These are phyloP conservation scores for Tephrocybe sp. DNA, from an alignment of 768 basidiomycete species.

Conservation along the genomic window DNA sequence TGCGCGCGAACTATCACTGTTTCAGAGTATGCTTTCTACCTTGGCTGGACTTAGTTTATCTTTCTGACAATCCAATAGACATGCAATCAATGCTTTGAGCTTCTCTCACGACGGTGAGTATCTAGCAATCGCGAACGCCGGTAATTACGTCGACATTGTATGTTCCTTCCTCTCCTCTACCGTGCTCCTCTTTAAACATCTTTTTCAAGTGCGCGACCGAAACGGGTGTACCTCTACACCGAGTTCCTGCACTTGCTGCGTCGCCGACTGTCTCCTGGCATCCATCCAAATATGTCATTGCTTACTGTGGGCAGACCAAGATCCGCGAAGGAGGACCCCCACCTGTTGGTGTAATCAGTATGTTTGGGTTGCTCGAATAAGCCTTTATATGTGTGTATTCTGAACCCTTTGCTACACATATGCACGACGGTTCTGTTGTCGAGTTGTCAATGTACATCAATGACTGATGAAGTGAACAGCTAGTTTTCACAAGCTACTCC, in stretches of 20 bases:
- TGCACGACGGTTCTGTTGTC: too few species aligned
- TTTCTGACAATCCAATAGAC: constrained; percentile 35
- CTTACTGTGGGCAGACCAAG: constrained; percentile 79
- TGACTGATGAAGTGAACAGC: background rate
- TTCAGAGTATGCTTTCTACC: constrained; percentile 64
- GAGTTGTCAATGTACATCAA: background rate
- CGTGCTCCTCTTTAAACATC: constrained; percentile 4
- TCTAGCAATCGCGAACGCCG: constrained; percentile 71
- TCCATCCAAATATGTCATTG: constrained; percentile 77
- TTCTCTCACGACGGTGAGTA: constrained; percentile 87
- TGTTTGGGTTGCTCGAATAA: constrained; percentile 60
- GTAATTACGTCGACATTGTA: constrained; percentile 77
- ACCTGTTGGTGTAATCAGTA: constrained; percentile 66
- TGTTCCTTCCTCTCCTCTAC: constrained; percentile 24
- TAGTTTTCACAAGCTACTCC: too few species aligned
- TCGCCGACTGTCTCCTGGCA: constrained; percentile 83
- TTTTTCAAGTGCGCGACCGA: constrained; percentile 69
- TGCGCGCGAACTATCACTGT: constrained; percentile 72
- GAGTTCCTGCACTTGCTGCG: constrained; percentile 70
- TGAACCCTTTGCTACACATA: background rate
- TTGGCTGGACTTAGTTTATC: background rate
- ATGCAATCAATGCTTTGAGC: constrained; percentile 70
- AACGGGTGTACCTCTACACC: constrained; percentile 71
- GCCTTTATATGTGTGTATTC: background rate
- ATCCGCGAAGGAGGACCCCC: constrained; percentile 63